phyloP scores from a whole-genome alignment of 2,329 filamentous ascomycete species.

The Alternaria triticimaculans region DNA sequence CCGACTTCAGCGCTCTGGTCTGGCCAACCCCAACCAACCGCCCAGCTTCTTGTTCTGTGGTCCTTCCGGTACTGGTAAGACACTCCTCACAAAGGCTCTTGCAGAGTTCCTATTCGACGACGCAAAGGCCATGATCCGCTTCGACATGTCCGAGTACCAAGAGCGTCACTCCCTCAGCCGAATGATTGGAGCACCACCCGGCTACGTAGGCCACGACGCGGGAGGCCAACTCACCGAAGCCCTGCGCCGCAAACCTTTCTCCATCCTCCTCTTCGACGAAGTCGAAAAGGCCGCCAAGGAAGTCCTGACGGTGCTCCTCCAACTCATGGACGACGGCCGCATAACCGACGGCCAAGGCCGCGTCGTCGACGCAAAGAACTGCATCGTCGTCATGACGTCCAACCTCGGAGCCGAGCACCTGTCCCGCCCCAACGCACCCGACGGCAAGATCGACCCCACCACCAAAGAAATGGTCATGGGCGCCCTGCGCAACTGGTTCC shows the following conservation, averaged over 20 bases:
- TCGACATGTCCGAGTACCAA: constrained; percentile 99
- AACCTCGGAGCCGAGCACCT: constrained; percentile 96
- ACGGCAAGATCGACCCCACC: constrained; percentile 84
- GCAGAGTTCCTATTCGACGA: constrained; percentile 99
- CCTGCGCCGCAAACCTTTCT: constrained; percentile 93
- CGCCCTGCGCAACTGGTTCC: constrained; percentile 91
- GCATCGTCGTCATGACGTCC: constrained; percentile 98
- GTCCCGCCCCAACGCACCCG: constrained; percentile 75
- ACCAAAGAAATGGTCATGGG: constrained; percentile 91
- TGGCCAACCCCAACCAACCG: constrained; percentile 94
- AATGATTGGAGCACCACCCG: constrained; percentile 97
- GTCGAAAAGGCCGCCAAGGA: constrained; percentile 99
- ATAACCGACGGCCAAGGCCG: constrained; percentile 98
- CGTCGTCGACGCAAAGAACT: constrained; percentile 94
- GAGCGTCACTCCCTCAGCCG: constrained; percentile 93
- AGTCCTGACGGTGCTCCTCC: constrained; percentile 93
- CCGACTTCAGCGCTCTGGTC: constrained; percentile 89
- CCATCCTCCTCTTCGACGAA: constrained; percentile 96
- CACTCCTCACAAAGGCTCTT: constrained; percentile 92
- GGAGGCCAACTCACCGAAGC: constrained; percentile 96
- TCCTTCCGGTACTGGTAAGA: constrained; percentile 98
- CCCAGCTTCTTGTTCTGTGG: constrained; percentile 99
- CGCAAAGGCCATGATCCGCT: constrained; percentile 94
- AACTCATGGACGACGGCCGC: constrained; percentile 98
- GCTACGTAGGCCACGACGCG: constrained; percentile 95